Evolutionary conservation across 1,284 basidiomycete genomes (phyloP).

Genomic region (Leccinum pachyderme): DNA sequence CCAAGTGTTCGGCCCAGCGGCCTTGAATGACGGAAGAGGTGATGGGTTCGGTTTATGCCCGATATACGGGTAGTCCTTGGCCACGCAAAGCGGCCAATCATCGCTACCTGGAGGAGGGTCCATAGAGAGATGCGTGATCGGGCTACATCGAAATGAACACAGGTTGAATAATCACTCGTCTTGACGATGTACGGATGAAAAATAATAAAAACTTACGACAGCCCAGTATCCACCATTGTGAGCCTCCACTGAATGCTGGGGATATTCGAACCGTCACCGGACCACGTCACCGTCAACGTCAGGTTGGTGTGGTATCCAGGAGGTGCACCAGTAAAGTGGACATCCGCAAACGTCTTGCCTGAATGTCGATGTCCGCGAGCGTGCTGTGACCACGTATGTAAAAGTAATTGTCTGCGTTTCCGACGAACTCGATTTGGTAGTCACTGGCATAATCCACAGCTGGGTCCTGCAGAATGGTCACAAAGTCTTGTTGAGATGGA

Average conservation of each 20-base stretch:
- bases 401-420: slow-evolving; percentile 6
- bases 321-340: slow-evolving; percentile 13
- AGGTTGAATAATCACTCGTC: no score
- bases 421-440: slow-evolving; percentile 1
- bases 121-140: neutral
- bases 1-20: slow-evolving; percentile 1
- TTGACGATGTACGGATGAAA: no score
- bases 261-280: neutral
- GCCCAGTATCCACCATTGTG: neutral
- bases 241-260: neutral
- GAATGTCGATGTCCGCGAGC: slow-evolving; percentile 8
- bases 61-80: slow-evolving; percentile 9
- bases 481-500: neutral
- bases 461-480: slow-evolving; percentile 4
- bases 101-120: slow-evolving; percentile 2
- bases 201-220: neutral
- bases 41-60: slow-evolving; percentile 4
- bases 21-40: slow-evolving; percentile 11
- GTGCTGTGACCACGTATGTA: slow-evolving; percentile 17
- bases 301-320: slow-evolving; percentile 12
- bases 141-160: slow-evolving; percentile 1
- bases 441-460: slow-evolving; percentile 1
- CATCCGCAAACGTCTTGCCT: slow-evolving; percentile 8
- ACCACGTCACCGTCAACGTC: slow-evolving; percentile 9
- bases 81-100: slow-evolving; percentile 6